phyloP scores from a whole-genome alignment of 225 moss, liverwort and hornwort genomes.

The Marchantia paleacea region DNA sequence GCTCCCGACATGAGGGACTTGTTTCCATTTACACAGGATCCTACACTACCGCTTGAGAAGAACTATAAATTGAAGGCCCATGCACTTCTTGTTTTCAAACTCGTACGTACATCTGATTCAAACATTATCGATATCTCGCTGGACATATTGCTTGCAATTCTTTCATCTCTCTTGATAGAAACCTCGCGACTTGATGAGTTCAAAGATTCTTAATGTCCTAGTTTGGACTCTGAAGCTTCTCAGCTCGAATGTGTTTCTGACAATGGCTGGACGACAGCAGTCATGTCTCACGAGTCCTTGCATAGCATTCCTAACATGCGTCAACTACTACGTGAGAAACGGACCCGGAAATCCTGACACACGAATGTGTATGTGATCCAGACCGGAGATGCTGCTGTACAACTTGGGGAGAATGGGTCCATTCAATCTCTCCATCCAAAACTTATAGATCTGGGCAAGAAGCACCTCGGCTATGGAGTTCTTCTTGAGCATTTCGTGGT shows the following conservation, averaged over 20 bases:
- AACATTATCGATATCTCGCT: not conserved
- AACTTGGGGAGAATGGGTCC: conserved; percentile 12
- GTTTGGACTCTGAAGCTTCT: too few relatives aligned
- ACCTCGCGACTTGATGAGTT: too few relatives aligned
- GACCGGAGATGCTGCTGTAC: conserved; percentile 15
- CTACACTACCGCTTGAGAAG: conserved; percentile 9
- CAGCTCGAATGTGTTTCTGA: too few relatives aligned
- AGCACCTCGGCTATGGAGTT: conserved; percentile 13
- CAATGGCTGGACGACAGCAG: too few relatives aligned
- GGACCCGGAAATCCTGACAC: not conserved
- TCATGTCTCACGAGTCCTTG: too few relatives aligned
- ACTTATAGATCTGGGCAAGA: not conserved
- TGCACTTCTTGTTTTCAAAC: conserved; percentile 20
- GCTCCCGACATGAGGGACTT: conserved; percentile 6
- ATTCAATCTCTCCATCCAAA: conserved; percentile 3
- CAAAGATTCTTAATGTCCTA: too few relatives aligned
- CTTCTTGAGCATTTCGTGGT: conserved; percentile 10
- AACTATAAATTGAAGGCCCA: conserved; percentile 22
- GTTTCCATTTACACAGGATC: conserved; percentile 20
- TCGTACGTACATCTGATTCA: not conserved
- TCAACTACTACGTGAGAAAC: not conserved
- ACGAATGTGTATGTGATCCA: not conserved
- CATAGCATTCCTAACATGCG: too few relatives aligned
- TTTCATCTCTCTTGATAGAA: too few relatives aligned
- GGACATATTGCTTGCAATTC: too few relatives aligned